Evolutionary conservation across 148 eudicot genomes (phyloP).

Genomic region (Cornus florida): DNA sequence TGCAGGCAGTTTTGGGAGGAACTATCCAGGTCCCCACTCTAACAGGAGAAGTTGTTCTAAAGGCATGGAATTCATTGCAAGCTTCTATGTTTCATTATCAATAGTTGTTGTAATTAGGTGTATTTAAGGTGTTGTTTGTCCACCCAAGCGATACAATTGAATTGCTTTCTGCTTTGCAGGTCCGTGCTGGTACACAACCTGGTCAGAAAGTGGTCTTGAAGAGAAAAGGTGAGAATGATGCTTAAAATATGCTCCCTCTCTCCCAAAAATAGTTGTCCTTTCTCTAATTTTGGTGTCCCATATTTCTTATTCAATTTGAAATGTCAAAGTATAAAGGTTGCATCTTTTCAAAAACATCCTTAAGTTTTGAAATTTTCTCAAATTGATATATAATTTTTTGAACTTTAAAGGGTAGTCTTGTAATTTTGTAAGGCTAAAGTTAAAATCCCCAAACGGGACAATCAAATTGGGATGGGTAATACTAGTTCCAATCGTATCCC

Average conservation of each 20-base stretch:
- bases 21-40: conserved; percentile 94
- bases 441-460: no score
- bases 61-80: conserved; percentile 39
- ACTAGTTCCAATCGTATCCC: no score
- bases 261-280: background rate
- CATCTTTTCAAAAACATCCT: no score
- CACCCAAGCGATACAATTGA: background rate
- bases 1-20: conserved; percentile 96
- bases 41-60: conserved; percentile 86
- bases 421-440: no score
- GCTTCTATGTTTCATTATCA: background rate
- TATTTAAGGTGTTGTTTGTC: background rate
- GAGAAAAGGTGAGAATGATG: conserved; percentile 68
- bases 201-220: conserved; percentile 93
- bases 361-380: no score
- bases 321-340: no score
- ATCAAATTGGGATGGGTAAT: no score
- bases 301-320: no score
- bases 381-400: no score
- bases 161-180: conserved; percentile 38
- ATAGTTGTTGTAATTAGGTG: background rate
- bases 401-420: no score
- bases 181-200: conserved; percentile 96
- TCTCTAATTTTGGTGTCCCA: background rate
- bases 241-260: background rate